Evolutionary conservation across 1,139 yeast species (phyloP), one percentile per base, ranked within the genome.

Genomic region (Taphrina wiesneri): DNA sequence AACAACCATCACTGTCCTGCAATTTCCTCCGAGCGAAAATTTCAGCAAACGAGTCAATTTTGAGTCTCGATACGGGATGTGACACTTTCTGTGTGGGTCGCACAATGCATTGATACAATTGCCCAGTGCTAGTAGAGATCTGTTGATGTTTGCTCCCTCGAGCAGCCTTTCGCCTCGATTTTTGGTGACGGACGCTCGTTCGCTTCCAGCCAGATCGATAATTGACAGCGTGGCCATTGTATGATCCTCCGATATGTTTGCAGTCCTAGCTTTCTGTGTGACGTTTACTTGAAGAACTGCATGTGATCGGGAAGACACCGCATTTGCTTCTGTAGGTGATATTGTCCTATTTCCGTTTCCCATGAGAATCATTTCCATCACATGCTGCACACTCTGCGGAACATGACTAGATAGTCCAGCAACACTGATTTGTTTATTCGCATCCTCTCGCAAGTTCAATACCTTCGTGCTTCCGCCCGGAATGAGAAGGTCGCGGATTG

Each of bases 121-220:
- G 0, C 98, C 98, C 61, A 93, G 79, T 0, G 98, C 97, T 65
- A 93, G 79, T 54, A 92, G 81, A 0, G 97, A 91, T 74, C 90
- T 90, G 78, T 93, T 93, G 74, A 93, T 93, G 74, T 82, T 92
- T 0, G 97, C 84, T 23, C 98, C 98, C 77, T 93, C 98, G 75
- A 90, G 89, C 67, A 97, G 80, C 72, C 98, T 82, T 72, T 87
- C 97, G 0, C 81, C 77, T 7, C 68, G 56, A 34, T 68, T 68
- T 39, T 67, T 68, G 73, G 91, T 90, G 0, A 88, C 82, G 0
- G 96, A 87, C 0, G 97, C 98, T 67, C 90, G 82, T 76, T 93
- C 99, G 19, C 96, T 88, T 25, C 99, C 99, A 0, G 99, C 99
- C 73, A 93, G 81, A 77, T 93, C 99, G 79, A 98, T 93, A 67